Percentiles rank a stretch among this genome's conserved stretches.
Conservation (phyloP, 2,329 filamentous ascomycete genomes). For the Capronia americana region DNA sequence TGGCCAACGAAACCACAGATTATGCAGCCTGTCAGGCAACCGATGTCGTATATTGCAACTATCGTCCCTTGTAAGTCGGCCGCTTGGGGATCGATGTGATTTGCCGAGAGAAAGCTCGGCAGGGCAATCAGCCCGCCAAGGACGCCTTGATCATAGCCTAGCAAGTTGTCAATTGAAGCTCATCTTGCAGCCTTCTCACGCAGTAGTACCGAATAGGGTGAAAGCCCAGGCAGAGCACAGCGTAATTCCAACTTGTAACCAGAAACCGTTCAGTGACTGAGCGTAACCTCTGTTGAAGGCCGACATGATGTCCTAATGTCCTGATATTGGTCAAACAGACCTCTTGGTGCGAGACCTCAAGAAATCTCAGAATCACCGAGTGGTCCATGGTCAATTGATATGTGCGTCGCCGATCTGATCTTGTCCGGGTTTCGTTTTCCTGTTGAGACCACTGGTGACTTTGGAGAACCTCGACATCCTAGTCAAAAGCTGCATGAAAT, state of each 20-base stretch:
- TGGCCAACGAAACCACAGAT: conserved; percentile 48
- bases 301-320: conserved; percentile 15
- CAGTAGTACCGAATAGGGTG: conserved; percentile 28
- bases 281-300: conserved; percentile 34
- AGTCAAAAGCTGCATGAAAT: neutral
- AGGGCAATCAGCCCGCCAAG: conserved; percentile 60
- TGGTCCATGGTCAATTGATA: conserved; percentile 8
- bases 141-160: conserved; percentile 35
- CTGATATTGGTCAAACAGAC: neutral
- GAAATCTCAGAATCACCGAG: neutral
- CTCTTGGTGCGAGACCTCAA: neutral
- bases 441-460: neutral
- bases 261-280: conserved; percentile 21
- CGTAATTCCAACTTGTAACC: conserved; percentile 30
- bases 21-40: conserved; percentile 49
- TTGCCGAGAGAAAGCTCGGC: conserved; percentile 50
- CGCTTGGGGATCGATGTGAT: conserved; percentile 40
- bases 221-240: conserved; percentile 34
- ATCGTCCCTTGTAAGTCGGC: conserved; percentile 58
- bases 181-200: too few relatives aligned
- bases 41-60: conserved; percentile 56
- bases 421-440: conserved; percentile 10
- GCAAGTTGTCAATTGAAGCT: conserved; percentile 1
- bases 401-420: conserved; percentile 7
- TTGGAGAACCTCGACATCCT: neutral